Conservation (phyloP, 208 protist genomes). For the Herpetomonas samuelpessoai region DNA sequence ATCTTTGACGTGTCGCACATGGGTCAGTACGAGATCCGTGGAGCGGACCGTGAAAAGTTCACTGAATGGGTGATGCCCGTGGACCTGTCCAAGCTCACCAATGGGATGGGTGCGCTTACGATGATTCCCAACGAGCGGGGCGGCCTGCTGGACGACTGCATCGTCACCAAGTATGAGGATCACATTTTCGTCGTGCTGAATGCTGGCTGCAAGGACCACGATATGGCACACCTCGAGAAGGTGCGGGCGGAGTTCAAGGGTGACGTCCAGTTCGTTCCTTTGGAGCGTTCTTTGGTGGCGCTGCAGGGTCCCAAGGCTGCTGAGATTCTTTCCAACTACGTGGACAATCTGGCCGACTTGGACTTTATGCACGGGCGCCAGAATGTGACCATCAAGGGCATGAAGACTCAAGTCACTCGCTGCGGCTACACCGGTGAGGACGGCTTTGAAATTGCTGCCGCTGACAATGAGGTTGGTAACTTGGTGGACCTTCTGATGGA, state of each 20-base stretch:
- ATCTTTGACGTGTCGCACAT: conserved; percentile 98
- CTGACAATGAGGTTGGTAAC: conserved; percentile 26
- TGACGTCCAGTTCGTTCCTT: conserved; percentile 79
- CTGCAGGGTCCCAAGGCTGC: conserved; percentile 92
- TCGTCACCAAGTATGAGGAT: conserved; percentile 90
- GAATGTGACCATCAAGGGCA: conserved; percentile 41
- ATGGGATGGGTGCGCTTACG: conserved; percentile 61
- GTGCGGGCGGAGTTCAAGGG: conserved; percentile 50
- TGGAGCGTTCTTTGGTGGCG: conserved; percentile 85
- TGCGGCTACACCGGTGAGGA: conserved; percentile 99
- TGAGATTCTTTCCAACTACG: conserved; percentile 7
- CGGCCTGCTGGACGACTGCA: conserved; percentile 96
- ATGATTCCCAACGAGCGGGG: conserved; percentile 94
- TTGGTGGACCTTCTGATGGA: conserved; percentile 66
- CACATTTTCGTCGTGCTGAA: conserved; percentile 96
- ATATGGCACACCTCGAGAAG: conserved; percentile 81
- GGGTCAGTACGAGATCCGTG: conserved; percentile 91
- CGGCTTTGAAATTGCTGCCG: conserved; percentile 97
- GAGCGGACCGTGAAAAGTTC: conserved; percentile 91
- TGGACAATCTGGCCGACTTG: conserved; percentile 30
- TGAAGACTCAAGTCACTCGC: conserved; percentile 67
- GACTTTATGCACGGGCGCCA: conserved; percentile 85
- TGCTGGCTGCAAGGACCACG: conserved; percentile 95
- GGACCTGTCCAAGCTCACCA: conserved; percentile 59
- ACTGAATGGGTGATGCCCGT: conserved; percentile 90